These are phyloP conservation scores for Colletotrichum simmondsii DNA, from an alignment of 2,329 filamentous ascomycete genomes.

Conservation along the genomic window DNA sequence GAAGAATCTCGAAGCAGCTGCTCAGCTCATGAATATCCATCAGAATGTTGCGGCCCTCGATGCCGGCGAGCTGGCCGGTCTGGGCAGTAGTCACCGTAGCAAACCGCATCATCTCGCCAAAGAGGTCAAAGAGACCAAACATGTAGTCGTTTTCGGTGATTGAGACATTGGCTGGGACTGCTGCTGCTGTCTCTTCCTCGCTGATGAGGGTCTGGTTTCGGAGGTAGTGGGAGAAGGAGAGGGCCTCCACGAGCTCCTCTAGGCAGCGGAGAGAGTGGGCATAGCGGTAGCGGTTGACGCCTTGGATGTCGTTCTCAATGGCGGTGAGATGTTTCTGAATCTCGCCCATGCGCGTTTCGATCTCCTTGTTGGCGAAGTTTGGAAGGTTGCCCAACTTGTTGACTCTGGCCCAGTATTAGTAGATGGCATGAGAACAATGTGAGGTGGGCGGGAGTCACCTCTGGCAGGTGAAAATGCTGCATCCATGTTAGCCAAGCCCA, in stretches of 20 bases:
- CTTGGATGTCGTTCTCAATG: constrained; percentile 79
- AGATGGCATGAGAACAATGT: not conserved
- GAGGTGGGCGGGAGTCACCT: constrained; percentile 42
- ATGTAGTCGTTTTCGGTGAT: constrained; percentile 88
- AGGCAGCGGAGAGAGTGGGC: constrained; percentile 82
- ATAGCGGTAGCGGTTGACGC: constrained; percentile 87
- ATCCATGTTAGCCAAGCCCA: not conserved
- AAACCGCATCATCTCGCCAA: constrained; percentile 97
- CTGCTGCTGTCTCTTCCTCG: constrained; percentile 66
- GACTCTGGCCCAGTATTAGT: constrained; percentile 23
- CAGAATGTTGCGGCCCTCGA: constrained; percentile 69
- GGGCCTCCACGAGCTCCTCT: constrained; percentile 94
- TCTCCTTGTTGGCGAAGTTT: constrained; percentile 71
- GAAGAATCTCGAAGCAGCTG: constrained; percentile 79
- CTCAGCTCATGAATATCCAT: constrained; percentile 84
- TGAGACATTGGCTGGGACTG: constrained; percentile 63
- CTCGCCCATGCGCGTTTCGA: constrained; percentile 74
- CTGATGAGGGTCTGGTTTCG: constrained; percentile 79
- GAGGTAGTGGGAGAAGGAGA: constrained; percentile 91
- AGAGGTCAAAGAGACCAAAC: constrained; percentile 91
- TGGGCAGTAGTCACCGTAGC: constrained; percentile 89
- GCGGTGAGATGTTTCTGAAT: constrained; percentile 76
- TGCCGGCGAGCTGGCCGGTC: constrained; percentile 63
- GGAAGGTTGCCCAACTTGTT: constrained; percentile 33
- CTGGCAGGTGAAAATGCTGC: constrained; percentile 52